Percentiles rank a stretch among this genome's conserved stretches.
phyloP scores from a whole-genome alignment of 2,329 filamentous ascomycete genomes.

The Paecilomyces fulvus region DNA sequence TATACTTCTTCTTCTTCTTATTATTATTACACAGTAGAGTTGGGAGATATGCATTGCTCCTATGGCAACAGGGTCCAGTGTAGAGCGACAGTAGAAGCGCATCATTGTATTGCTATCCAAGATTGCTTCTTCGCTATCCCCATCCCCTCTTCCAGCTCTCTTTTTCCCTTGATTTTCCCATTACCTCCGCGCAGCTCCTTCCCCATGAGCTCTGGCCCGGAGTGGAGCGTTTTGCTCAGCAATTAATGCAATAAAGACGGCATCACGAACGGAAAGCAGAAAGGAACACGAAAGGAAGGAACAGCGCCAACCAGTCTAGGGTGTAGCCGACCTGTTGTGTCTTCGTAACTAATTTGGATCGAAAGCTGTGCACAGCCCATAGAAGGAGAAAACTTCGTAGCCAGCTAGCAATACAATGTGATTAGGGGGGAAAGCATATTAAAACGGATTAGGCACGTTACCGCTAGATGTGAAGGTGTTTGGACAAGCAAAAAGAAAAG shows the following conservation, averaged over 20 bases:
- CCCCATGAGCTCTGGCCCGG: conserved; percentile 8
- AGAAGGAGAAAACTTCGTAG: conserved; percentile 23
- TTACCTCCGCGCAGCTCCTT: conserved; percentile 5
- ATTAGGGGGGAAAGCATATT: conserved; percentile 17
- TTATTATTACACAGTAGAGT: neutral
- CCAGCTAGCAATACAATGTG: conserved; percentile 33
- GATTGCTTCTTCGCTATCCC: neutral
- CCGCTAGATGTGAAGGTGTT: conserved; percentile 16
- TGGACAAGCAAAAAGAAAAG: conserved; percentile 15
- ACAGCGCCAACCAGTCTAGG: conserved; percentile 16
- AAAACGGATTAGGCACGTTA: conserved; percentile 14
- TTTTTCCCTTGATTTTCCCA: conserved; percentile 7
- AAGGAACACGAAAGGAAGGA: conserved; percentile 10
- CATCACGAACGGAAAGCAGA: conserved; percentile 19
- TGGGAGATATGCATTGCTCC: neutral
- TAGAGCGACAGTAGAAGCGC: neutral
- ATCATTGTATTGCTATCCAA: conserved; percentile 5
- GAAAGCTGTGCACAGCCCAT: conserved; percentile 7
- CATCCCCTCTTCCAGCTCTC: conserved; percentile 1
- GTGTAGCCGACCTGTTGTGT: conserved; percentile 13
- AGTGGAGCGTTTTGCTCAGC: conserved; percentile 11
- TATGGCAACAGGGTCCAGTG: neutral
- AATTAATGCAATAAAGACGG: conserved; percentile 12
- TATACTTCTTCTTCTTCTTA: neutral
- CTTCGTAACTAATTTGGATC: conserved; percentile 11